phyloP scores from a whole-genome alignment of 2,329 filamentous ascomycete species.

The Colletotrichum liaoningense region DNA sequence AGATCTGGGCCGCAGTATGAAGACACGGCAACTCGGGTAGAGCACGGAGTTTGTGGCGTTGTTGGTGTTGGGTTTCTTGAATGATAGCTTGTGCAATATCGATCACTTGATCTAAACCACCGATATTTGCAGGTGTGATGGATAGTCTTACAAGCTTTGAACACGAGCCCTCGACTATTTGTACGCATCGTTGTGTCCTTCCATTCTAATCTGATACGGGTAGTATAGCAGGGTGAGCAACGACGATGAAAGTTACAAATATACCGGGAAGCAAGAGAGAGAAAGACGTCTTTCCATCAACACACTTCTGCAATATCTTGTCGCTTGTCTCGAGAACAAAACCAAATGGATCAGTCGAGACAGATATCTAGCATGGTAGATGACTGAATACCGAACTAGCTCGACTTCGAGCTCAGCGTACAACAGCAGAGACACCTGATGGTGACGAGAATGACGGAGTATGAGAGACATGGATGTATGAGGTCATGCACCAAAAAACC shows the following conservation, averaged over 20 bases:
- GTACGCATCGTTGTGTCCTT: not conserved
- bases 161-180: not conserved
- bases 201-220: not conserved
- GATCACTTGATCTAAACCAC: not conserved
- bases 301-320: not conserved
- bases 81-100: not conserved
- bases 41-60: not conserved
- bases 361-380: not conserved
- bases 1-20: not conserved
- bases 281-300: not conserved
- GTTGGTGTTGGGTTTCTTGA: not conserved
- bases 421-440: not conserved
- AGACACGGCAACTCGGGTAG: not conserved
- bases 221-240: not conserved
- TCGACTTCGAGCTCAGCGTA: not conserved
- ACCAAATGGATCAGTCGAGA: not conserved
- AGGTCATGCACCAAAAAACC: constrained; percentile 19
- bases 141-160: not conserved
- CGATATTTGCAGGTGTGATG: not conserved
- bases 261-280: not conserved
- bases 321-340: not conserved
- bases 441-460: not conserved
- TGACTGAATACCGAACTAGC: not conserved
- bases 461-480: not conserved
- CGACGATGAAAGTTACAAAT: not conserved